Conservation (phyloP, 306 rosid genomes). For the Sophora flavescens region DNA sequence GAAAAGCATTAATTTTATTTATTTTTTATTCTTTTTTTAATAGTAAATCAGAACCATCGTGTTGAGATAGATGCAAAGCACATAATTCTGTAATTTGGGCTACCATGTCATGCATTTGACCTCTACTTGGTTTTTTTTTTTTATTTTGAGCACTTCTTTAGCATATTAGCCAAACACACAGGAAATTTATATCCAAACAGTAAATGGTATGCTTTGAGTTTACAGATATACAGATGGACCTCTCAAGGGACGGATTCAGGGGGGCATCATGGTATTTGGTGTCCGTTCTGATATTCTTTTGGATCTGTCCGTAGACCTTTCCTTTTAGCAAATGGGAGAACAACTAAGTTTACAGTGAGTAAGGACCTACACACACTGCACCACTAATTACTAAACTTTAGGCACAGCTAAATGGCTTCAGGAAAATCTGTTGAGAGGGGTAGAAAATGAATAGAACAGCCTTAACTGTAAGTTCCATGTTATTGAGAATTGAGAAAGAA, state of each 20-base stretch:
- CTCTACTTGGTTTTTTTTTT: neutral
- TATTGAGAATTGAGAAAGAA: neutral
- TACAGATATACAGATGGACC: neutral
- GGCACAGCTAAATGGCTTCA: neutral
- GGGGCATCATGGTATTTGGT: too few relatives aligned
- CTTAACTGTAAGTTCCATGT: neutral
- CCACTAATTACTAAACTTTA: too few relatives aligned
- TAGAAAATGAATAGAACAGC: neutral
- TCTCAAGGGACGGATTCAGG: too few relatives aligned
- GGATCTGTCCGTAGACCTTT: neutral
- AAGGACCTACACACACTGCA: too few relatives aligned
- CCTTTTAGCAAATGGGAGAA: neutral
- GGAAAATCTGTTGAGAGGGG: neutral
- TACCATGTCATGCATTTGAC: conserved; percentile 2
- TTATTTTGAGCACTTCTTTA: neutral
- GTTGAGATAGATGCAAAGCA: neutral
- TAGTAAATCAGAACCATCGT: neutral
- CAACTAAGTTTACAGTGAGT: neutral
- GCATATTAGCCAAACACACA: neutral
- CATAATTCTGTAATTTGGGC: conserved; percentile 11
- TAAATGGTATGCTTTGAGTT: conserved; percentile 2
- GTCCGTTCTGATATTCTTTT: too few relatives aligned
- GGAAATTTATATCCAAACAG: neutral
- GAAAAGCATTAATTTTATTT: neutral
- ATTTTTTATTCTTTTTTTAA: neutral